Conservation (phyloP, 805 yeast genomes). For the Saccharomycopsis malanga region DNA sequence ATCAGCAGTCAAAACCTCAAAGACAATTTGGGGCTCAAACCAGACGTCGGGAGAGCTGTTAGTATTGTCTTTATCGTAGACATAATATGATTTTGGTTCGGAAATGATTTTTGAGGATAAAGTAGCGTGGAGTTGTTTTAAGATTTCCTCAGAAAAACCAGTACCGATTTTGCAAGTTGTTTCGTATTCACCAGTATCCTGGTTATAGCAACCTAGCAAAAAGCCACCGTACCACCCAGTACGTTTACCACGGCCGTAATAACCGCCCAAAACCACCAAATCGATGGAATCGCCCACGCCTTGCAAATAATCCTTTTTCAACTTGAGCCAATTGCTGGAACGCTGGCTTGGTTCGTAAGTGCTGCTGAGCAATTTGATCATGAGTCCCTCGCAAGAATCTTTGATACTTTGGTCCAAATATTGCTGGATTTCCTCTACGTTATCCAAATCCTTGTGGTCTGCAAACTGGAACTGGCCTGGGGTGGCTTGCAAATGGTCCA, state of each 20-base stretch:
- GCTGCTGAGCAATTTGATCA: constrained; percentile 85
- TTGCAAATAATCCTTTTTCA: constrained; percentile 88
- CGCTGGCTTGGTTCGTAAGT: constrained; percentile 91
- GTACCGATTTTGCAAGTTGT: constrained; percentile 97
- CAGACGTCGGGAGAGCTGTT: constrained; percentile 84
- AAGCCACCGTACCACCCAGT: constrained; percentile 96
- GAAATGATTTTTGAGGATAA: constrained; percentile 61
- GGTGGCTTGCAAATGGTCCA: constrained; percentile 48
- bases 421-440: constrained; percentile 64
- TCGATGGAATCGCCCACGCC: constrained; percentile 97
- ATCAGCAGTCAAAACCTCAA: constrained; percentile 91
- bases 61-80: constrained; percentile 52
- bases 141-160: constrained; percentile 84
- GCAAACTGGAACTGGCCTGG: constrained; percentile 83
- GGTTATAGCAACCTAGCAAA: constrained; percentile 81
- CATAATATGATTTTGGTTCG: constrained; percentile 58
- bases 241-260: constrained; percentile 88
- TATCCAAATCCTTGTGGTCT: constrained; percentile 59
- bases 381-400: constrained; percentile 89
- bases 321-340: constrained; percentile 89
- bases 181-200: constrained; percentile 87
- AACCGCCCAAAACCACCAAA: constrained; percentile 89
- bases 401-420: constrained; percentile 86
- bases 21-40: constrained; percentile 80
- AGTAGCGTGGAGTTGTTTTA: constrained; percentile 50